These are phyloP conservation scores for Acer saccharum DNA, from an alignment of 345 rosid genomes.

Conservation along the genomic window DNA sequence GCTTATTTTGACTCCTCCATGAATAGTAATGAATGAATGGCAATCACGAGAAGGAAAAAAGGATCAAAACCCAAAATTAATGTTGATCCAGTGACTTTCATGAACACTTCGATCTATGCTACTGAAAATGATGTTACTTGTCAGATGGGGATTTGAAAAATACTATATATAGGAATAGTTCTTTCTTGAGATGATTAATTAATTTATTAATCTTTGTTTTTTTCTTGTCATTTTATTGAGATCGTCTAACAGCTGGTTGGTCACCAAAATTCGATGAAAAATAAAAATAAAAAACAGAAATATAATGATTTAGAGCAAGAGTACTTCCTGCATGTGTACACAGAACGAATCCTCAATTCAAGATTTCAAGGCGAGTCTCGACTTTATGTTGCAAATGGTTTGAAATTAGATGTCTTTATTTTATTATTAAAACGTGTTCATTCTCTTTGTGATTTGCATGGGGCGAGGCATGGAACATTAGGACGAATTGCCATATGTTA, in stretches of 20 bases:
- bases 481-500: no score
- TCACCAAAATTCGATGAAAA: constrained; percentile 1
- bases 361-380: not conserved
- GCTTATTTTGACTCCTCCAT: not conserved
- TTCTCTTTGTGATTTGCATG: no score
- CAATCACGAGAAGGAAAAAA: constrained; percentile 27
- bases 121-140: constrained; percentile 36
- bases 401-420: not conserved
- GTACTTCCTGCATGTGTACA: no score
- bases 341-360: no score
- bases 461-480: no score
- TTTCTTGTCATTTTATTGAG: constrained; percentile 4
- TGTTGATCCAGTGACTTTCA: constrained; percentile 31
- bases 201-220: not conserved
- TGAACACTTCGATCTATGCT: constrained; percentile 5
- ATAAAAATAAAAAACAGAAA: not conserved
- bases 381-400: not conserved
- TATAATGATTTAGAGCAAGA: not conserved
- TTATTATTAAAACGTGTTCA: no score
- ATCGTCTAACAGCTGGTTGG: not conserved
- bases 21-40: not conserved
- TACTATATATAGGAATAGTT: not conserved
- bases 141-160: not conserved
- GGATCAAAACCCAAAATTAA: constrained; percentile 31
- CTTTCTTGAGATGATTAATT: not conserved